Percentiles rank a stretch among this genome's conserved stretches.
Evolutionary conservation across 805 yeast species (phyloP).

Genomic region (Candida insectalens): DNA sequence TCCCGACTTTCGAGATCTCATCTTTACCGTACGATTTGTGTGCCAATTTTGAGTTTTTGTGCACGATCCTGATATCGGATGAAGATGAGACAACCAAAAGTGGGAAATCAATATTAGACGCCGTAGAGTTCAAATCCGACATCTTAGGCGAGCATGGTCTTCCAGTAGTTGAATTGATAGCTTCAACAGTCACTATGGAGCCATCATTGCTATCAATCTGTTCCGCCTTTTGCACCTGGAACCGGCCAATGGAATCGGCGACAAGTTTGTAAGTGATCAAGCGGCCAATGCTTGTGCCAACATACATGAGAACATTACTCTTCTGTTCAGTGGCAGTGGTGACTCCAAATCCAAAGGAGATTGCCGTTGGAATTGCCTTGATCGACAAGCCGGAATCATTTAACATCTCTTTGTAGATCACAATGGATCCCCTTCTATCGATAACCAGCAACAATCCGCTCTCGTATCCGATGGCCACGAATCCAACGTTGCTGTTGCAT

Average conservation of each 20-base stretch:
- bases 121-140: constrained; percentile 35
- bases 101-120: constrained; percentile 49
- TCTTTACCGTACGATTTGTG: constrained; percentile 54
- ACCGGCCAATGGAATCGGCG: constrained; percentile 56
- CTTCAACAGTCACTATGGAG: constrained; percentile 44
- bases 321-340: constrained; percentile 28
- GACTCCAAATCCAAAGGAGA: constrained; percentile 69
- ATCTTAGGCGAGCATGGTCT: constrained; percentile 55
- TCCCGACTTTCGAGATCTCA: constrained; percentile 36
- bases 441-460: constrained; percentile 68
- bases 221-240: constrained; percentile 42
- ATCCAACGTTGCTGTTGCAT: constrained; percentile 67
- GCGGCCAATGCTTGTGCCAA: constrained; percentile 75
- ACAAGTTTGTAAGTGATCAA: constrained; percentile 52
- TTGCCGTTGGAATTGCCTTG: constrained; percentile 35
- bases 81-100: constrained; percentile 44
- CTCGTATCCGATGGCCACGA: constrained; percentile 70
- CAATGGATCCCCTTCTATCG: constrained; percentile 62
- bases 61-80: constrained; percentile 53
- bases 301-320: constrained; percentile 61
- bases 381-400: constrained; percentile 20
- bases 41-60: constrained; percentile 51
- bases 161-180: constrained; percentile 53
- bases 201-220: constrained; percentile 39
- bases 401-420: constrained; percentile 31